Evolutionary conservation across 2,329 filamentous ascomycete genomes (phyloP), one percentile per base, ranked within the genome.

Genomic region (Aspergillus alliaceus): DNA sequence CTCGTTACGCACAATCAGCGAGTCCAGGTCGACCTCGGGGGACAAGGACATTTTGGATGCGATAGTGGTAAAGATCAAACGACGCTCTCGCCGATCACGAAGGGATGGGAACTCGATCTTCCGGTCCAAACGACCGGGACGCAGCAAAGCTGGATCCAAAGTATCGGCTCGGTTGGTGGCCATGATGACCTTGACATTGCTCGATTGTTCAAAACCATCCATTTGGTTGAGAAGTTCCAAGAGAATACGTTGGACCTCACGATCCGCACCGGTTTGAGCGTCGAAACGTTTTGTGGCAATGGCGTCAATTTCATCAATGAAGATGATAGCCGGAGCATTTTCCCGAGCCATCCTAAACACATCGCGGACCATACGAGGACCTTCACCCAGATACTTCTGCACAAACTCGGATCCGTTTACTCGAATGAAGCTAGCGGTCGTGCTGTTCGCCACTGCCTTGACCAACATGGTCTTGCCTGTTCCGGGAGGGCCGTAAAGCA

Each of bases 171-270:
- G 90, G 82, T 99, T 99, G 66, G 95, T 99, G 65, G 95, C 95
- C 95, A 99, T 99, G 80, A 99, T 99, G 74, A 99, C 95, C 82
- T 99, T 99, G 78, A 99, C 95, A 77, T 99, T 99, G 75, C 91
- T 90, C 0, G 92, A 96, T 78, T 99, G 95, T 76, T 99, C 95
- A 81, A 99, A 99, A 64, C 95, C 95, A 75, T 99, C 95, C 95
- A 99, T 99, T 79, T 99, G 95, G 80, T 99, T 99, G 63, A 99
- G 88, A 65, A 99, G 82, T 77, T 99, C 95, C 59, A 99, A 88
- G 58, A 99, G 82, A 71, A 99, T 99, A 84, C 95, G 93, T 81
- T 99, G 95, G 15, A 99, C 95, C 79, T 99, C 95, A 79, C 95
- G 87, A 73, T 99, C 95, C 64, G 95, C 95, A 75, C 95, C 95